Evolutionary conservation across 495 filamentous ascomycete genomes (phyloP), one percentile per base, ranked within the genome.

Genomic region (Acidiella bohemica): DNA sequence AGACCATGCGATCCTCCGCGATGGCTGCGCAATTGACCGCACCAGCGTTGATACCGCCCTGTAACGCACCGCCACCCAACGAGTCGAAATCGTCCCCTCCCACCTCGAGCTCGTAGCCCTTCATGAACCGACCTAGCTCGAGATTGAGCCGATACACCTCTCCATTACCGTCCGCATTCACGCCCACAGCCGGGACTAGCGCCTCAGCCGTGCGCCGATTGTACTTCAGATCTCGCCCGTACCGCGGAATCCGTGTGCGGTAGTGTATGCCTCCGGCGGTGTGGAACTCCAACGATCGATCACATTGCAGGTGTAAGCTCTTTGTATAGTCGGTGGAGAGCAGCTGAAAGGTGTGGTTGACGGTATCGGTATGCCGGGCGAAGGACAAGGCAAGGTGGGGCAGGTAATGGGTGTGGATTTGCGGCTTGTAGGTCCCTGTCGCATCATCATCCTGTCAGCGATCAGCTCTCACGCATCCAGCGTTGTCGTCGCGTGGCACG

Each of bases 301-400:
- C 87, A 41, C 73, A 78, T 56, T 99, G 92, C 21, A 99, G 66
- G 55, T 99, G 92, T 13, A 96, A 57, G 24, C 84, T 93, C 59
- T 97, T 97, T 6, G 86, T 78, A 56, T 95, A 95, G 59, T 96
- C 92, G 41, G 75, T 75, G 4, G 86, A 92, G n/a, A 95, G 76
- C 7, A 99, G 68, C 14, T 84, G 55, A 56, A 99, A 99, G 2
- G 84, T 94, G 14, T 84, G 80, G 54, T 96, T 99, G n/a, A 95
- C 71, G 4, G 84, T 77, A 16, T 81, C 79, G 0, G 92, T 96
- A 59, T 99, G 92, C 13, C 90, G 80, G 10, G 88, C 74, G 61
- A 79, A 99, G 6, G 85, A 93, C 1, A 99, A 70, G 2, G 92
- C 87, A 5, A 96, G 68, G 47, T 95, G 87, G 26, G 87, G 85